Conservation (phyloP, 345 rosid species). For the Garcia nutans region DNA sequence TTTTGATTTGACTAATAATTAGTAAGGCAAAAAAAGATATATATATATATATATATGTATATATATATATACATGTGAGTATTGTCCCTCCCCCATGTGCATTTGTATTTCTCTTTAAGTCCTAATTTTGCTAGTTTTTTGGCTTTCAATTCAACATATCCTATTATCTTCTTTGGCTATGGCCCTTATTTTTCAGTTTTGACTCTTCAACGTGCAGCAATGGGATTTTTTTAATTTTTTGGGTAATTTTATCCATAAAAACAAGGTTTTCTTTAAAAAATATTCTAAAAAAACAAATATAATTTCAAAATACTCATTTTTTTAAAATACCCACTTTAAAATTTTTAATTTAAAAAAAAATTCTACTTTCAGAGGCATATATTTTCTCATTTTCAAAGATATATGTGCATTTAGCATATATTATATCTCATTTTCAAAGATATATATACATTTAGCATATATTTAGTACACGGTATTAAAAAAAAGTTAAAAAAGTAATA, state of each 20-base stretch:
- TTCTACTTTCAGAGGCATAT: no score
- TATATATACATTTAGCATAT: no score
- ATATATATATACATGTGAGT: conserved; percentile 31
- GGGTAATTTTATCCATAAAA: neutral
- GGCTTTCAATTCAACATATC: neutral
- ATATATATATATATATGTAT: conserved; percentile 27
- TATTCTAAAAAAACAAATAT: no score
- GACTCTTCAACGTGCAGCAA: neutral
- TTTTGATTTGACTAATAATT: neutral
- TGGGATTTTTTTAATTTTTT: neutral
- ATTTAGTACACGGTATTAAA: no score
- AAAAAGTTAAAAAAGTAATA: no score
- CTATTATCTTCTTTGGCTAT: neutral
- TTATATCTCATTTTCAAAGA: no score
- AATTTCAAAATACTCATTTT: no score
- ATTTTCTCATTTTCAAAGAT: no score
- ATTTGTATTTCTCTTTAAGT: conserved; percentile 3
- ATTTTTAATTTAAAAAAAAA: no score
- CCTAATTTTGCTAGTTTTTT: conserved; percentile 5
- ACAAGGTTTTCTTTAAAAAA: no score
- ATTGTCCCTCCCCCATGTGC: conserved; percentile 40
- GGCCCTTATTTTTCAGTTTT: neutral
- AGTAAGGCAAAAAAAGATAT: neutral
- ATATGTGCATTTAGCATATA: no score
- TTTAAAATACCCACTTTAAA: no score